Conservation (phyloP, 169 alveolate genomes). For the Babesia bigemina region DNA sequence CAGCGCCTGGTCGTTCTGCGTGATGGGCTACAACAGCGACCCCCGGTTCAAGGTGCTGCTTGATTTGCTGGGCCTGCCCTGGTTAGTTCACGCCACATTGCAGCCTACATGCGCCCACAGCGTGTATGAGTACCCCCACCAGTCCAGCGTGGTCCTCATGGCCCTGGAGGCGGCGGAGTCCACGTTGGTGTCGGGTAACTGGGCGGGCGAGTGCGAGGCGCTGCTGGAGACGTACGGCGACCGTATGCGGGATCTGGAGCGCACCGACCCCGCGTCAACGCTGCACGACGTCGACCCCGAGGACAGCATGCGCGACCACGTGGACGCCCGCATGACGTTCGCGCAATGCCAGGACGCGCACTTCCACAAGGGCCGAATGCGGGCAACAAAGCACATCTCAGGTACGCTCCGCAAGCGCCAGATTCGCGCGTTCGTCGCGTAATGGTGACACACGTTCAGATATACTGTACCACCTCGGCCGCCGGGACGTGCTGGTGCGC, state of each 20-base stretch:
- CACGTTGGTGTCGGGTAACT: constrained; percentile 28
- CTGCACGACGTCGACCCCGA: constrained; percentile 35
- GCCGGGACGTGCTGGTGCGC: constrained; percentile 53
- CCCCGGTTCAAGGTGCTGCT: constrained; percentile 40
- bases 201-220: constrained; percentile 30
- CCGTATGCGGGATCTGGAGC: constrained; percentile 39
- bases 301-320: constrained; percentile 61
- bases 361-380: constrained; percentile 63
- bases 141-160: constrained; percentile 44
- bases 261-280: neutral
- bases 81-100: constrained; percentile 3
- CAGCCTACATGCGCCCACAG: neutral
- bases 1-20: constrained; percentile 57
- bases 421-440: neutral
- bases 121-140: constrained; percentile 15
- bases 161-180: constrained; percentile 63
- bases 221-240: constrained; percentile 53
- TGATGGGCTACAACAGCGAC: constrained; percentile 53
- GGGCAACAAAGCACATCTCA: constrained; percentile 63
- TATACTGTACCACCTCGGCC: constrained; percentile 44
- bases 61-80: constrained; percentile 11
- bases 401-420: neutral
- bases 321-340: constrained; percentile 37
- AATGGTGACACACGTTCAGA: constrained; percentile 7
- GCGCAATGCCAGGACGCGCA: constrained; percentile 63